Percentiles rank a stretch among this genome's conserved stretches.
phyloP scores from a whole-genome alignment of 129 eudicot species.

The Flaveria brownii region DNA sequence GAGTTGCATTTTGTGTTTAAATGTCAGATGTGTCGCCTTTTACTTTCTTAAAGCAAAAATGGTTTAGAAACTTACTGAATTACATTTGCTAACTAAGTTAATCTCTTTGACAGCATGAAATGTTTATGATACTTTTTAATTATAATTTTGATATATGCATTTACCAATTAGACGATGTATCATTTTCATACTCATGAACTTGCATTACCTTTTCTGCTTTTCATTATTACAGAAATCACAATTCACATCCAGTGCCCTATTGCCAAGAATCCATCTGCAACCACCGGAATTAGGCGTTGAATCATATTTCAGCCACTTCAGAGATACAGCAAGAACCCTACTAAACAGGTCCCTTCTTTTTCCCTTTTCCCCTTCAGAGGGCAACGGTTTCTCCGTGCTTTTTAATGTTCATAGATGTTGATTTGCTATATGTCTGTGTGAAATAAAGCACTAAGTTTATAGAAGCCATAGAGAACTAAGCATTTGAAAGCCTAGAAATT shows the following conservation, averaged over 20 bases:
- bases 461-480: constrained; percentile 4
- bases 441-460: constrained; percentile 22
- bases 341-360: neutral
- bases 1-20: neutral
- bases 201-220: no score
- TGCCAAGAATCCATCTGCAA: neutral
- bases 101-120: no score
- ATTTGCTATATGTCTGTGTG: neutral
- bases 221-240: neutral
- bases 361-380: neutral
- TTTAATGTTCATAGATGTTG: neutral
- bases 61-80: neutral
- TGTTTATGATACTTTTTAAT: no score
- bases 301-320: neutral
- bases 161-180: no score
- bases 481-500: constrained; percentile 1
- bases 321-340: neutral
- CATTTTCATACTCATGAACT: no score
- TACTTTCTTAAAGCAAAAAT: neutral
- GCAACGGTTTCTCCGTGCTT: neutral
- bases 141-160: no score
- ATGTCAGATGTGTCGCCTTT: neutral
- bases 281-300: neutral
- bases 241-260: neutral
- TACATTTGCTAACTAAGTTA: neutral